Base-by-base conservation (phyloP, 2,329 filamentous ascomycete species). In the Cladorrhinum sp. region DNA sequence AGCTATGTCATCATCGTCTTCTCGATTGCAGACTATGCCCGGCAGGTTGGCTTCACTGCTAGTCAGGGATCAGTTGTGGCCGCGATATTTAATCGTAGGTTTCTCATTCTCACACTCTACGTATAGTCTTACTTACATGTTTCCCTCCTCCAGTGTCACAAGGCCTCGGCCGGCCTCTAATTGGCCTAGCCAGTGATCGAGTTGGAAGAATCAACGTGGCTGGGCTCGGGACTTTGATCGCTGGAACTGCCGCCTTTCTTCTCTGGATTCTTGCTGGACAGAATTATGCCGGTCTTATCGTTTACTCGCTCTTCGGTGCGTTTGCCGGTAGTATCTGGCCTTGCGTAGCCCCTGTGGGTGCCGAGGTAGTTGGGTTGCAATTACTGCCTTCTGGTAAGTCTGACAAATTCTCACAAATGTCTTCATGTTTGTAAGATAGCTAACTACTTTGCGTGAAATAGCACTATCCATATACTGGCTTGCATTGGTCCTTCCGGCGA, bases 1-100 rank as follows among this genome's bases (percentile, higher is more conserved):
- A 89, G 82, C 4, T 93, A 93, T 67, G 81, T 90, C 24, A 87
- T 91, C 3, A 79, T 92, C n/a, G 81, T 92, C 50, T 93, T 92
- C 73, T 89, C 85, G 10, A 76, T 93, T 50, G 86, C 90, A 13
- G 90, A 88, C 70, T 93, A 92, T 69, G 87, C 87, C 38, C 80
- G 83, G 59, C 81, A 80, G 3, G 83, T 92, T 49, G 90, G 90
- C 1, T 81, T 92, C 27, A 79, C 80, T 1, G 78, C 88, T 1
- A 79, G 82, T 4, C 85, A 93, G 68, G 90, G 88, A 6, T 86
- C 86, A 0, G 78, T 92, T 16, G 80, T 91, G 50, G 87, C 85
- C n/a, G 90, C 90, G 3, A 74, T 92, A 38, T 81, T 93, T 67
- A 93, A 91, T 70, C 70, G 88, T 69, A 77, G 82, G 59, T 70